These are phyloP conservation scores for Cladorrhinum sp. DNA, from an alignment of 2,329 filamentous ascomycete genomes.

Conservation along the genomic window DNA sequence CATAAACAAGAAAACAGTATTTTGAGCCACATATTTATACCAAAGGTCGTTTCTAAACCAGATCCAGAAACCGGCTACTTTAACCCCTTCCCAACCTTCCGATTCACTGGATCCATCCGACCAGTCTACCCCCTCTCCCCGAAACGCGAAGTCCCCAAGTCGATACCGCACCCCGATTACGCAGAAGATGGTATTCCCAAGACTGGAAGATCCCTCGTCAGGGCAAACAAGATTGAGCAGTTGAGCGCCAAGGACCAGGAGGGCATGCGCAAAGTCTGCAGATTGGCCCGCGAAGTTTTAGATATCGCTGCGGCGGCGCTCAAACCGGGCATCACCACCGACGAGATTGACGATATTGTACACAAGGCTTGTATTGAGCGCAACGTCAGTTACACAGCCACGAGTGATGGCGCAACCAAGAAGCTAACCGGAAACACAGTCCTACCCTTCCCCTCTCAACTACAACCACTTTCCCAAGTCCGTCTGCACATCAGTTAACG, in stretches of 20 bases:
- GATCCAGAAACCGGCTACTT: conserved; percentile 84
- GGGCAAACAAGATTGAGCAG: conserved; percentile 71
- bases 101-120: conserved; percentile 76
- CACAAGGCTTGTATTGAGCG: conserved; percentile 93
- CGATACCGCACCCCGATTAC: conserved; percentile 84
- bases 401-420: background rate
- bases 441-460: conserved; percentile 31
- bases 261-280: conserved; percentile 90
- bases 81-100: conserved; percentile 89
- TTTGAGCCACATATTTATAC: conserved; percentile 70
- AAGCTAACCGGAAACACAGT: conserved; percentile 19
- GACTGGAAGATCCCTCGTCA: conserved; percentile 58
- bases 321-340: conserved; percentile 90
- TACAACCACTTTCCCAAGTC: conserved; percentile 78
- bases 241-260: conserved; percentile 78
- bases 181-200: conserved; percentile 75
- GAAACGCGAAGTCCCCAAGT: conserved; percentile 69
- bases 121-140: conserved; percentile 84
- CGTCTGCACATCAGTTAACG: conserved; percentile 92
- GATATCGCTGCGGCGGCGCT: conserved; percentile 83
- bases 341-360: conserved; percentile 90
- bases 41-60: conserved; percentile 85
- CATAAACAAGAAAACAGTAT: conserved; percentile 79
- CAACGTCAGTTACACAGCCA: conserved; percentile 58
- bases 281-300: conserved; percentile 81